Evolutionary conservation across 164 flowering plant species (phyloP), one percentile per base, ranked within the genome.

Genomic region (Tinospora cordifolia): DNA sequence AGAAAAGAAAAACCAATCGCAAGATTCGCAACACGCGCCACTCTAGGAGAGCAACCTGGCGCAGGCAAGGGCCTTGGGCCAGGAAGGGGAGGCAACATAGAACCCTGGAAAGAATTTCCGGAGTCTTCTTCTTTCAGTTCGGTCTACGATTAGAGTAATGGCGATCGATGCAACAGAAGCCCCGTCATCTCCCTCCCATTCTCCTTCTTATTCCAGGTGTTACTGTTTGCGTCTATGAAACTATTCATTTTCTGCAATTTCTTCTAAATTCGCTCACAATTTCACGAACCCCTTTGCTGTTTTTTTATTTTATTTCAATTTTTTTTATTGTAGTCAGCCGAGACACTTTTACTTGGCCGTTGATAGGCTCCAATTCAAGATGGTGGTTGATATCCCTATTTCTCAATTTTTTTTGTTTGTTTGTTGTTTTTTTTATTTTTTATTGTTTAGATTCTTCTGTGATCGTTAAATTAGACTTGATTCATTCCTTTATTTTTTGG

Each of bases 311-410:
- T n/a, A n/a, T n/a, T n/a, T n/a, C n/a, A n/a, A n/a, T n/a, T n/a
- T n/a, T n/a, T n/a, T 30, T 30, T 30, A 4, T 46, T 65, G 72
- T 90, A 88, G 91, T 68, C 88, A 87, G 66, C 74, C 79, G 7
- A 96, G 87, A 72, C 98, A 92, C 71, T 92, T 87, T 83, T 91
- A 95, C 72, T 74, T 95, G 15, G 98, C 98, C 58, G 98, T 95
- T 15, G 98, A 95, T 75, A 80, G 99, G 49, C 80, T 82, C 71
- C 91, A 83, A 40, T 90, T 87, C 88, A 90, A 89, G 75, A 88
- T 88, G 96, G 98, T 64, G 7, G 14, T 59, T 69, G 14, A 62
- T 69, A 68, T 44, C 39, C 22, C 70, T 46, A 63, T 47, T 60
- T 66, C 39, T 24, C 9, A 2, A 34, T 13, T 63, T 66, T 68